These are phyloP conservation scores for Aspergillus egyptiacus DNA, from an alignment of 495 filamentous ascomycete genomes.

Conservation along the genomic window DNA sequence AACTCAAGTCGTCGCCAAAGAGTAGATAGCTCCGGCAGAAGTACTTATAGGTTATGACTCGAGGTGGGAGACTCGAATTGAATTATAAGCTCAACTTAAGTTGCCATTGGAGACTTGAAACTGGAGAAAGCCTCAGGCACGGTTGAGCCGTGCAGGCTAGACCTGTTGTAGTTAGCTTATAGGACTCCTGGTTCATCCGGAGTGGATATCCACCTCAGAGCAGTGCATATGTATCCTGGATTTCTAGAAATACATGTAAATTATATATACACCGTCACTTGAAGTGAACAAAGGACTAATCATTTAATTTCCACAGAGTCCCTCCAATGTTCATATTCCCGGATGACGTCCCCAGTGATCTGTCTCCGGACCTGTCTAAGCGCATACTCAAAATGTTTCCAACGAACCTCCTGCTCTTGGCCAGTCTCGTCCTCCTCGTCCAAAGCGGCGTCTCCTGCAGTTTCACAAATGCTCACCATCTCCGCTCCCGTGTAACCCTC, in stretches of 20 bases:
- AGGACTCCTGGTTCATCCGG: no score
- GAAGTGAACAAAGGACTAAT: neutral
- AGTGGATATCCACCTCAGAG: no score
- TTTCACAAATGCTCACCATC: slow-evolving; percentile 72
- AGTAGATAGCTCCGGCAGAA: no score
- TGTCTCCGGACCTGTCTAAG: slow-evolving; percentile 57
- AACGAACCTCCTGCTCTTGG: slow-evolving; percentile 45
- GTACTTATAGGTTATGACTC: no score
- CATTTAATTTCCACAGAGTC: slow-evolving; percentile 25
- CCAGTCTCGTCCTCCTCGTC: slow-evolving; percentile 46
- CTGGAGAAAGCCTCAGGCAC: no score
- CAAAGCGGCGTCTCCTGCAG: slow-evolving; percentile 55
- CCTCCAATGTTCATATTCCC: slow-evolving; percentile 62
- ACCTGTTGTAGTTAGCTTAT: neutral
- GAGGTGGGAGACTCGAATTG: no score
- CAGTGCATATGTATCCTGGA: no score
- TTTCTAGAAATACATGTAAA: no score
- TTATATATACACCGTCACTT: neutral
- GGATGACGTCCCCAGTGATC: slow-evolving; percentile 60
- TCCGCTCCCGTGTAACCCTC: slow-evolving; percentile 89
- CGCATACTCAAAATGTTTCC: slow-evolving; percentile 60
- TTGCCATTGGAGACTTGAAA: no score
- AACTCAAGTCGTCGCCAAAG: neutral
- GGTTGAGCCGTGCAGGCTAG: neutral
- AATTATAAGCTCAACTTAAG: no score